These are phyloP conservation scores for Cladosporium colombiae DNA, from an alignment of 2,329 filamentous ascomycete species.

Conservation along the genomic window DNA sequence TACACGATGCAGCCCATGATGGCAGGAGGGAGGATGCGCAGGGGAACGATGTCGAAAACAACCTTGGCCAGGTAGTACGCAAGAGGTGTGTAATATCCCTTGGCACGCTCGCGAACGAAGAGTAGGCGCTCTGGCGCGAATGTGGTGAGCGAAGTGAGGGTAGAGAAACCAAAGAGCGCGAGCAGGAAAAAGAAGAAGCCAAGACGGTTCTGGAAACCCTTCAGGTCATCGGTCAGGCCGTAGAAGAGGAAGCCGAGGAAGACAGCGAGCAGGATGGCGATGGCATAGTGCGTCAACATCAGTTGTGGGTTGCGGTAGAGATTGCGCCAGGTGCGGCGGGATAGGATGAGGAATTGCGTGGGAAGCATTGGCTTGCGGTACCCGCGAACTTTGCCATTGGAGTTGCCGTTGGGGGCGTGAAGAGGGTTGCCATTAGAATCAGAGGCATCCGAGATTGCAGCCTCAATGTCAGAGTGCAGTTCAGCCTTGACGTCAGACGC, in stretches of 20 bases:
- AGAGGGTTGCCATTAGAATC: conserved; percentile 63
- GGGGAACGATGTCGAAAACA: conserved; percentile 94
- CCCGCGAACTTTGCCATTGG: conserved; percentile 62
- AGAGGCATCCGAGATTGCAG: conserved; percentile 64
- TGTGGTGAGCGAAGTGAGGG: conserved; percentile 87
- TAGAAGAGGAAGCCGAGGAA: conserved; percentile 96
- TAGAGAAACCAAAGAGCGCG: conserved; percentile 94
- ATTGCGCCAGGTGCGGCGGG: conserved; percentile 91
- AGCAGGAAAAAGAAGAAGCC: conserved; percentile 98
- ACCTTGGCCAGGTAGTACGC: conserved; percentile 96
- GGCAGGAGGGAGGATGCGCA: conserved; percentile 91
- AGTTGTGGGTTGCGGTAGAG: conserved; percentile 96
- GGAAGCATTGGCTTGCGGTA: conserved; percentile 79
- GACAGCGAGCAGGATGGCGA: conserved; percentile 89
- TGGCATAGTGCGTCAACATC: conserved; percentile 98
- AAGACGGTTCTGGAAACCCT: conserved; percentile 95
- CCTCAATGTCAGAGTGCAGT: conserved; percentile 76
- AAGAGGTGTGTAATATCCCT: conserved; percentile 91
- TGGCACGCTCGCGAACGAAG: conserved; percentile 90
- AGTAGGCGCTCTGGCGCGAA: conserved; percentile 88
- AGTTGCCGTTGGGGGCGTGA: conserved; percentile 52
- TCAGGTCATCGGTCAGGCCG: conserved; percentile 90
- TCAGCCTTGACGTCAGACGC: conserved; percentile 74
- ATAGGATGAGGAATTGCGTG: conserved; percentile 86
- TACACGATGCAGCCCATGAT: conserved; percentile 96